Conservation (phyloP, 2,329 filamentous ascomycete species). For the Triangularia verruculosa region DNA sequence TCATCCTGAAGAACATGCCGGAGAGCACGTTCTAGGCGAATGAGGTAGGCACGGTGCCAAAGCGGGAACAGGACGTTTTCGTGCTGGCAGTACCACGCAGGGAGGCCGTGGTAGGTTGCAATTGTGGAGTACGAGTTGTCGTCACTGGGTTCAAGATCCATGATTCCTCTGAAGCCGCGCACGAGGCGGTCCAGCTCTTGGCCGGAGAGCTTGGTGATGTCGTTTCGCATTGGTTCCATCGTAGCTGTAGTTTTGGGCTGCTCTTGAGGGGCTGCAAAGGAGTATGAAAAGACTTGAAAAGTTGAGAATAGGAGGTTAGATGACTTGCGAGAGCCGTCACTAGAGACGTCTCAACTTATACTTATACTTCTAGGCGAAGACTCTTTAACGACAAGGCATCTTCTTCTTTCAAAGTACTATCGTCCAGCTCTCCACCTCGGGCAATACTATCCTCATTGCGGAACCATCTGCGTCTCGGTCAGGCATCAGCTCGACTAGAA, state of each 20-base stretch:
- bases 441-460: neutral
- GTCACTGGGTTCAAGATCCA: slow-evolving; percentile 13
- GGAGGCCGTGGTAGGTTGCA: slow-evolving; percentile 31
- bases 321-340: too few species aligned
- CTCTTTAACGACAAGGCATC: neutral
- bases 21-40: slow-evolving; percentile 28
- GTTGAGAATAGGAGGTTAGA: too few species aligned
- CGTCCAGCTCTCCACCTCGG: neutral
- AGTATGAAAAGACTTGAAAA: neutral
- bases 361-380: neutral
- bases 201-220: neutral
- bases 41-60: slow-evolving; percentile 33
- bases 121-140: slow-evolving; percentile 30
- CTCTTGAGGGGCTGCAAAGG: neutral
- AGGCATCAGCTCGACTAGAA: too few species aligned
- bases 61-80: slow-evolving; percentile 31
- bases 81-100: slow-evolving; percentile 33
- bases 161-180: slow-evolving; percentile 12
- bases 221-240: neutral
- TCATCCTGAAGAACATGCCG: slow-evolving; percentile 16
- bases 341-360: neutral
- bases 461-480: too few species aligned
- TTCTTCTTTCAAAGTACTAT: neutral
- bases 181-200: slow-evolving; percentile 9
- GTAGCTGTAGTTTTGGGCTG: neutral